Base-by-base conservation (phyloP, 345 rosid species). In the Populus tremula region DNA sequence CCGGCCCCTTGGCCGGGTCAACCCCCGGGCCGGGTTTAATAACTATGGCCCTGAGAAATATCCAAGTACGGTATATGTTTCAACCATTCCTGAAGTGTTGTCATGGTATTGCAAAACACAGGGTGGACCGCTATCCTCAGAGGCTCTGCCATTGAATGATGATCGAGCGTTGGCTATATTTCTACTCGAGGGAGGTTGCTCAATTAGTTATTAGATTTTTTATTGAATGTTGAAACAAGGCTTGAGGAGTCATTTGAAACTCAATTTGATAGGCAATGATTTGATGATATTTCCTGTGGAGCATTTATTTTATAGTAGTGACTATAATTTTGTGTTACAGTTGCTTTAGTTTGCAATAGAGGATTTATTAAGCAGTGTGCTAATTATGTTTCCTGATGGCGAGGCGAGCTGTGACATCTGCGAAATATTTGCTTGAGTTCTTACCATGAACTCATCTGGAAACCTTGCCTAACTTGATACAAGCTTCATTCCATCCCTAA, bases 81-180 rank as follows among this genome's bases (percentile, higher is more conserved):
- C 33, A 31, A 2, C 33, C 33, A 31, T 31, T 31, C 33, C 33
- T 31, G 33, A 31, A 31, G 33, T 31, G 33, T 31, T 31, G 33
- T 2, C 33, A 31, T 31, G 33, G 33, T 31, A 31, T 31, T 31
- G 33, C 33, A 31, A 31, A 31, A 25, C 25, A 25, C 25, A 25
- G 25, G 61, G 70, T 89, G 87, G 98, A 93, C 75, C 94, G 91
- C 39, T 89, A 87, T 78, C 89, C 91, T n/a, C 87, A 93, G 75
- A 88, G 97, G 83, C 92, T 65, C 70, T 81, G 86, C 85, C 93
- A 85, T 85, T 53, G 33, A 29, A 78, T 56, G 41, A 38, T 7
- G 47, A 67, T 45, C 39, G 38, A 35, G 69, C 27, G 39, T 18
- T 25, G 27, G 29, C 41, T 56, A 77, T 71, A 43, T 33, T 20